Percentiles rank a stretch among this genome's conserved stretches.
phyloP scores from a whole-genome alignment of 805 yeast species.

The Cyberlindnera maritima region DNA sequence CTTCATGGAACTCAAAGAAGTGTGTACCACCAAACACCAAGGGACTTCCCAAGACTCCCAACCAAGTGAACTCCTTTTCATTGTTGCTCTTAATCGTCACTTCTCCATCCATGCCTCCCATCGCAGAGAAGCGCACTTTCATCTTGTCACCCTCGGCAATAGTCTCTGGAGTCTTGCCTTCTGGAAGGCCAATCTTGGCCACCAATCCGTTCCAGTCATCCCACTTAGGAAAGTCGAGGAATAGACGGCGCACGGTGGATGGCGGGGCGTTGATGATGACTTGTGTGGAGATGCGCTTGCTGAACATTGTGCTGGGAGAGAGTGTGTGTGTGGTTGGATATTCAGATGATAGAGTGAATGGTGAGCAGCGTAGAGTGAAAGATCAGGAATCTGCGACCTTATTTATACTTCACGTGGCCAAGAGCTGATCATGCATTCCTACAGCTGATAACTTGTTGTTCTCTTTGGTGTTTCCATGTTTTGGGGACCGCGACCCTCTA shows the following conservation, averaged over 20 bases:
- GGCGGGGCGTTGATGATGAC: conserved; percentile 4
- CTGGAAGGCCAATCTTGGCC: not conserved
- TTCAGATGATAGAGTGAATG: no score
- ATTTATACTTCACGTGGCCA: no score
- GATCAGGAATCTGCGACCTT: no score
- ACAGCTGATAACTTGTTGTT: no score
- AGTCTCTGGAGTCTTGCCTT: not conserved
- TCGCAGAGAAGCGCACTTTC: not conserved
- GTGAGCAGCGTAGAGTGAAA: no score
- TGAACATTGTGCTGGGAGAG: no score
- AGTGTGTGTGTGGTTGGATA: no score
- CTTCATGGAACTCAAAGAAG: conserved; percentile 1
- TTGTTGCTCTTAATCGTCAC: not conserved
- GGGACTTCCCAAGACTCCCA: not conserved
- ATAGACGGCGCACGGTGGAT: not conserved
- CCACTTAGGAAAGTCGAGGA: conserved; percentile 3
- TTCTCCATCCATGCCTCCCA: not conserved
- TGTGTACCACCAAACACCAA: conserved; percentile 3
- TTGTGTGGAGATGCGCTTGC: not conserved
- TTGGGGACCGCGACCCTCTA: no score
- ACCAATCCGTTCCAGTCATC: conserved; percentile 5
- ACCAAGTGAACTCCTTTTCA: conserved; percentile 1
- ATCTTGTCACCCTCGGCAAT: not conserved
- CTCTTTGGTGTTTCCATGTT: no score
- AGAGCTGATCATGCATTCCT: no score